phyloP scores from a whole-genome alignment of 2,329 filamentous ascomycete genomes.

The Apiospora pterosperma region DNA sequence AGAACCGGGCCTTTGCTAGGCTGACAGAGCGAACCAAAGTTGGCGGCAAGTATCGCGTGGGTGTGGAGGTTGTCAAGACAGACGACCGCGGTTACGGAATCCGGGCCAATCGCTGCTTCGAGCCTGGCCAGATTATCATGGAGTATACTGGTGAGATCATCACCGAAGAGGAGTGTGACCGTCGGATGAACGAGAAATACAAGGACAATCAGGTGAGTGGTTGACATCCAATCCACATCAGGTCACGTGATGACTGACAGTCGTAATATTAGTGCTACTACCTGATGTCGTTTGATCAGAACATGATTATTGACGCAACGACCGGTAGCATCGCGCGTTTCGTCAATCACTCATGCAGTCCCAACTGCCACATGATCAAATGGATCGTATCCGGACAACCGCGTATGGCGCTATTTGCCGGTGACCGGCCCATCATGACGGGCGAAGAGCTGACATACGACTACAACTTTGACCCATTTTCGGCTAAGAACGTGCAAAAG shows the following conservation, averaged over 20 bases:
- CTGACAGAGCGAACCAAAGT: constrained; percentile 71
- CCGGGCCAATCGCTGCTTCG: constrained; percentile 82
- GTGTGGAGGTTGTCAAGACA: constrained; percentile 94
- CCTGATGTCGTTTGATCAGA: constrained; percentile 96
- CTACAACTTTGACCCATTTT: constrained; percentile 70
- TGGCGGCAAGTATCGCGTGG: constrained; percentile 84
- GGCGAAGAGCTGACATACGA: constrained; percentile 97
- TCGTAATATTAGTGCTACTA: constrained; percentile 76
- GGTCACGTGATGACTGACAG: constrained; percentile 14
- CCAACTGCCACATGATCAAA: constrained; percentile 97
- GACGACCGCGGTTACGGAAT: constrained; percentile 86
- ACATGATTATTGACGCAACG: constrained; percentile 97
- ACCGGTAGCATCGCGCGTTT: constrained; percentile 95
- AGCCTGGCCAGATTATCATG: constrained; percentile 91
- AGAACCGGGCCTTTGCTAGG: constrained; percentile 83
- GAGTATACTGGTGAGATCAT: constrained; percentile 99
- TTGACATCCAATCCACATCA: neutral
- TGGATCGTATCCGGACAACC: constrained; percentile 94
- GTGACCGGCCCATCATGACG: constrained; percentile 83
- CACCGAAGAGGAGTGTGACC: constrained; percentile 88
- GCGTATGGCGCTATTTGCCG: constrained; percentile 94
- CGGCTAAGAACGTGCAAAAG: constrained; percentile 64
- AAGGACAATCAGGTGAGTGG: constrained; percentile 80
- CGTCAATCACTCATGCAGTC: constrained; percentile 95
- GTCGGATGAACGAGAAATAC: constrained; percentile 89